Evolutionary conservation across 2,329 filamentous ascomycete genomes (phyloP).

Genomic region (Penicillium palitans): DNA sequence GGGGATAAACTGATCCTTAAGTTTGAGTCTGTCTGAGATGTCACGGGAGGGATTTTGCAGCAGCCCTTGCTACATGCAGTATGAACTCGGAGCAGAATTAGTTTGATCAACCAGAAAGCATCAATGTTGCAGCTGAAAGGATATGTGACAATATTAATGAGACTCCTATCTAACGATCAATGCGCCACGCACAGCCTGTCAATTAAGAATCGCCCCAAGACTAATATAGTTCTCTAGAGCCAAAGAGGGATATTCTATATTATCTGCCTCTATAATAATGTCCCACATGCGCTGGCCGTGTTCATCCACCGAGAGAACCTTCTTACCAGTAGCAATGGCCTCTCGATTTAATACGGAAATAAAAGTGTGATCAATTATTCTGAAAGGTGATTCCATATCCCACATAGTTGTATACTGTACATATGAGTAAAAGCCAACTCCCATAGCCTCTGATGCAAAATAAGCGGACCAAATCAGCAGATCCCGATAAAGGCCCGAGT

Average conservation of each 20-base stretch:
- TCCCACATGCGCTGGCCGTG: no score
- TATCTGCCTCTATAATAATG: no score
- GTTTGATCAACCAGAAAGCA: not conserved
- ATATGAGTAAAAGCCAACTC: conserved; percentile 25
- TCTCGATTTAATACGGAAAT: no score
- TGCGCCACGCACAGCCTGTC: no score
- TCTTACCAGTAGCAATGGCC: no score
- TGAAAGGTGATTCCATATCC: conserved; percentile 18
- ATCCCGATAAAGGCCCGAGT: conserved; percentile 6
- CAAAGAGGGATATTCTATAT: no score
- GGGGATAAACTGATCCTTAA: conserved; percentile 60
- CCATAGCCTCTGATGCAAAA: conserved; percentile 16
- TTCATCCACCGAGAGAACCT: no score
- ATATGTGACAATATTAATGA: not conserved
- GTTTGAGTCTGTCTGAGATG: conserved; percentile 45
- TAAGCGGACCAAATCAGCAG: conserved; percentile 12
- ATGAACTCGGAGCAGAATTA: not conserved
- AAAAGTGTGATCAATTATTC: conserved; percentile 16
- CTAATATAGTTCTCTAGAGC: no score
- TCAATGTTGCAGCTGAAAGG: not conserved
- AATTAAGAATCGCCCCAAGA: no score
- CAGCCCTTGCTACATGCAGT: not conserved
- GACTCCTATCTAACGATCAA: no score
- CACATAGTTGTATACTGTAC: conserved; percentile 32
- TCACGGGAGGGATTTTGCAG: not conserved